A percentile compares a stretch with the other conserved stretches of the same genome.
Evolutionary conservation across 2,329 filamentous ascomycete species (phyloP).

Genomic region (Fusarium sp.): DNA sequence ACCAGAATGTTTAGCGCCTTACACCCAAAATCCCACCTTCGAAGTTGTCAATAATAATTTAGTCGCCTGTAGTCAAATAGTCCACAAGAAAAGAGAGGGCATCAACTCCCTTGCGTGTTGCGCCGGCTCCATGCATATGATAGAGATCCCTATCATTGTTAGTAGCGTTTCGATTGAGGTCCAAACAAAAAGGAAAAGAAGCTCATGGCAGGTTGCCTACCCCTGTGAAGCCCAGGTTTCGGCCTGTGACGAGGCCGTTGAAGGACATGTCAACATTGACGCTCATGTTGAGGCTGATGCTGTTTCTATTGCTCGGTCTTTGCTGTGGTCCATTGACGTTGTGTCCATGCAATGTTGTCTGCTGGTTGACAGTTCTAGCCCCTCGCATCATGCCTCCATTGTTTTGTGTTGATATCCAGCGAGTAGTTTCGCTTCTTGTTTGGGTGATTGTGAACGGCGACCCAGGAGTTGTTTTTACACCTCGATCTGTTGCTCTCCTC

Average conservation of each 20-base stretch:
- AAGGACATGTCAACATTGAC: conserved; percentile 38
- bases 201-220: conserved; percentile 15
- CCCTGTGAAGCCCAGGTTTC: conserved; percentile 38
- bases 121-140: conserved; percentile 41
- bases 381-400: conserved; percentile 28
- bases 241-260: conserved; percentile 39
- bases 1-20: conserved; percentile 39
- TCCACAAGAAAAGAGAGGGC: neutral
- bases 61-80: neutral
- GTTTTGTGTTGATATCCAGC: conserved; percentile 34
- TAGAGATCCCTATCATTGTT: conserved; percentile 29
- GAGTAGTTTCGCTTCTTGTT: conserved; percentile 34
- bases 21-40: conserved; percentile 28
- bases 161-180: neutral
- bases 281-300: conserved; percentile 41
- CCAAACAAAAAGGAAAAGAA: neutral
- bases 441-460: conserved; percentile 28
- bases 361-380: conserved; percentile 27
- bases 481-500: conserved; percentile 12
- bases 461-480: neutral
- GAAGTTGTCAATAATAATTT: conserved; percentile 16
- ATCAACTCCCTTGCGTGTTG: conserved; percentile 17
- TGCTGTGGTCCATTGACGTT: conserved; percentile 5
- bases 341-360: conserved; percentile 34
- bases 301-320: conserved; percentile 24